Evolutionary conservation across 805 yeast species (phyloP), one percentile per base, ranked within the genome.

Genomic region (Candida railenensis): DNA sequence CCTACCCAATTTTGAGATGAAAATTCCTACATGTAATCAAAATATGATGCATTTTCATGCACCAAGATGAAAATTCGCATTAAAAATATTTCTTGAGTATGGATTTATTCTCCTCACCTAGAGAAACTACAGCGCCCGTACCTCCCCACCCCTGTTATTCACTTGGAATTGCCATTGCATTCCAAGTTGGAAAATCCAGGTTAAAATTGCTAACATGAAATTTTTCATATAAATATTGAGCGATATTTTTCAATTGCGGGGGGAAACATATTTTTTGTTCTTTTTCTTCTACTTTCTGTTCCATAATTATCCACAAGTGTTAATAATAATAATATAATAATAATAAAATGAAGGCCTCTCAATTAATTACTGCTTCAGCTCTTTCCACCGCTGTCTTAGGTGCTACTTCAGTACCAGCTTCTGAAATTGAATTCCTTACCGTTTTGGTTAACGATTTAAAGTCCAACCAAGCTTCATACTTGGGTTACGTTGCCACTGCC

Each of bases 371-470:
- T 21, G 16, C 18, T 16, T 33, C 3, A 15, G 28, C 22, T n/a
- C 22, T 39, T 12, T n/a, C 9, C 19, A 16, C 3, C 7, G 16
- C 19, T 16, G 28, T 39, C 16, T 30, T 3, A 4, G 16, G 14
- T 8, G 36, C 8, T 39, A 19, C 51, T n/a, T n/a, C n/a, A n/a
- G n/a, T n/a, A n/a, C n/a, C n/a, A n/a, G 25, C 51, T n/a, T 34
- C 47, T 3, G 48, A 52, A 14, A 19, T 45, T 2, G 48, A 18
- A 16, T 52, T 52, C 25, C 42, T 52, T 37, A 48, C 53, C 22
- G 40, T 36, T 11, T 43, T 52, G 20, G 55, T 50, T 11, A 32
- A 50, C n/a, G 55, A 52, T 28, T 47, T 46, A 7, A 48, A 46
- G 18, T 30, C 50, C 14, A 40, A 49, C 38, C 43, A 32, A 9